These are phyloP conservation scores for Massarina eburnea DNA, from an alignment of 2,329 filamentous ascomycete genomes.

Conservation along the genomic window DNA sequence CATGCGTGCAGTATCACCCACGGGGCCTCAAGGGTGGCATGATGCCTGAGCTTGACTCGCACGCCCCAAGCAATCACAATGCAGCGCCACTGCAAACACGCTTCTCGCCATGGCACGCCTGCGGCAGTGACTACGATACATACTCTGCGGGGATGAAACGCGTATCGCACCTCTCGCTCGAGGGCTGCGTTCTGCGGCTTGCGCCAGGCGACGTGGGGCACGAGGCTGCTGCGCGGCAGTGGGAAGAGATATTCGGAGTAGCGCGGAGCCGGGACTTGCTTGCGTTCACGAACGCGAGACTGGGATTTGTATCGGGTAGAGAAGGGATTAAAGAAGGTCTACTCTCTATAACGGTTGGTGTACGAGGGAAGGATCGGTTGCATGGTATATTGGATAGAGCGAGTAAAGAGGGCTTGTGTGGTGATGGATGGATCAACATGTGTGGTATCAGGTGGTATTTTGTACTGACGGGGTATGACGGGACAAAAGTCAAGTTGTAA, in stretches of 20 bases:
- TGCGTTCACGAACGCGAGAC: slow-evolving; percentile 37
- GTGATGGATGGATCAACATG: slow-evolving; percentile 41
- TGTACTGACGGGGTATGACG: slow-evolving; percentile 21
- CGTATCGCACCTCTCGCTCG: slow-evolving; percentile 37
- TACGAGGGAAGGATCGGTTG: slow-evolving; percentile 37
- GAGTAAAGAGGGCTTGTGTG: slow-evolving; percentile 30
- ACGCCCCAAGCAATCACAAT: slow-evolving; percentile 34
- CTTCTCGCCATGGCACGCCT: slow-evolving; percentile 51
- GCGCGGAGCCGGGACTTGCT: slow-evolving; percentile 45
- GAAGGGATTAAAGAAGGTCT: slow-evolving; percentile 41
- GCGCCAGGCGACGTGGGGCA: slow-evolving; percentile 40
- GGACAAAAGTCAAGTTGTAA: slow-evolving; percentile 24
- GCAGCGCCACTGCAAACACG: slow-evolving; percentile 41
- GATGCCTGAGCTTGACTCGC: slow-evolving; percentile 49
- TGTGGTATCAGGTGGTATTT: slow-evolving; percentile 44
- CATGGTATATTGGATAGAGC: slow-evolving; percentile 38
- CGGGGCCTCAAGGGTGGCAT: slow-evolving; percentile 47
- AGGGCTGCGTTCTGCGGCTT: slow-evolving; percentile 42
- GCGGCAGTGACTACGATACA: slow-evolving; percentile 37
- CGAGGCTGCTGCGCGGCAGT: slow-evolving; percentile 42
- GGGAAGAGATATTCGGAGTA: slow-evolving; percentile 46
- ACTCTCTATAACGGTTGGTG: slow-evolving; percentile 43
- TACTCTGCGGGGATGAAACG: slow-evolving; percentile 45
- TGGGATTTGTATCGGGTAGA: slow-evolving; percentile 41
- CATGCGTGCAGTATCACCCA: slow-evolving; percentile 50